Percentiles rank a stretch among this genome's conserved stretches.
Conservation (phyloP, 2,329 filamentous ascomycete species). For the Fusarium fracticaudum region DNA sequence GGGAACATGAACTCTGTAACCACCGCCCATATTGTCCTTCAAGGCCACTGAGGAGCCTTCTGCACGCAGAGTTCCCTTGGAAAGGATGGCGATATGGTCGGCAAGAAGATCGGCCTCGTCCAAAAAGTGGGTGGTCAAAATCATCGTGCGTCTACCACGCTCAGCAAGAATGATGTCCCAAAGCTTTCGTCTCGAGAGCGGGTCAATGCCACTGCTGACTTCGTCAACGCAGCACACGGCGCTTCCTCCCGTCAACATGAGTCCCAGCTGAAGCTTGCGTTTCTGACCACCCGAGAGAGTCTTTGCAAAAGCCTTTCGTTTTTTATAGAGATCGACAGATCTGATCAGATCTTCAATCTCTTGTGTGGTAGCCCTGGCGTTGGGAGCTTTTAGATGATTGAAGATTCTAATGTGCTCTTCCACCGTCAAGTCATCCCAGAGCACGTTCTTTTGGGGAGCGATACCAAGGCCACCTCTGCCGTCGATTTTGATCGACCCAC, state of each 20-base stretch:
- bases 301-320: slow-evolving; percentile 75
- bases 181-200: slow-evolving; percentile 85
- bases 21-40: slow-evolving; percentile 83
- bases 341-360: slow-evolving; percentile 71
- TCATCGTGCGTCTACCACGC: slow-evolving; percentile 81
- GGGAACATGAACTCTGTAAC: slow-evolving; percentile 82
- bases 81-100: slow-evolving; percentile 88
- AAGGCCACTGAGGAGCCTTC: slow-evolving; percentile 86
- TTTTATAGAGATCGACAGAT: slow-evolving; percentile 78
- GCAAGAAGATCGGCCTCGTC: slow-evolving; percentile 92
- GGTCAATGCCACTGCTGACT: slow-evolving; percentile 88
- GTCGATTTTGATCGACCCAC: slow-evolving; percentile 80
- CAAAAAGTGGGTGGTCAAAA: slow-evolving; percentile 92
- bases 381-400: slow-evolving; percentile 78
- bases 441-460: slow-evolving; percentile 91
- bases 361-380: slow-evolving; percentile 62
- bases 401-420: slow-evolving; percentile 87
- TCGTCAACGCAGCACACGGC: slow-evolving; percentile 92
- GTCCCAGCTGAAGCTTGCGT: slow-evolving; percentile 88
- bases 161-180: slow-evolving; percentile 94
- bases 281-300: slow-evolving; percentile 93
- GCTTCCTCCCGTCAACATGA: slow-evolving; percentile 94
- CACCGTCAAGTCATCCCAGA: slow-evolving; percentile 90
- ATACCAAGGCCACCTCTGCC: slow-evolving; percentile 83
- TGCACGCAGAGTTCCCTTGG: slow-evolving; percentile 83